Evolutionary conservation across 192 early-diverging fungal genomes (phyloP), one percentile per base, ranked within the genome.

Genomic region (Mortierella claussenii): DNA sequence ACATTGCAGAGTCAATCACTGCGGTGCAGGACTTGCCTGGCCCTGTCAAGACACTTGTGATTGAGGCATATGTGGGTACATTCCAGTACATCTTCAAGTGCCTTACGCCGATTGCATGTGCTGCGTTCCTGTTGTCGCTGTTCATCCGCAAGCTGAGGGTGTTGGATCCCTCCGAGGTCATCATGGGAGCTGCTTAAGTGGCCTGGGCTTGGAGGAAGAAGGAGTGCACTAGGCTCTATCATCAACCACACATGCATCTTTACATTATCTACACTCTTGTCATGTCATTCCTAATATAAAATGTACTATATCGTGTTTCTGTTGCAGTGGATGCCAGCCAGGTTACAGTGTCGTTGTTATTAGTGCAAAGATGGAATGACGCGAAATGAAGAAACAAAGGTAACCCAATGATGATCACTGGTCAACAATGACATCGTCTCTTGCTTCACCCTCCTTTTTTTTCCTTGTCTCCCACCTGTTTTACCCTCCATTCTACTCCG

Each of bases 41-140:
- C 8, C 60, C 80, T 34, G 63, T 85, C 13, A 64, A 79, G 44
- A 12, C 12, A 1, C 58, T 81, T 32, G 79, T 89, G 4, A 78
- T 85, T 3, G 55, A 80, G 12, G 73, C 82, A 6, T 91, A 89
- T 62, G 88, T 88, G 6, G 28, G 65, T 20, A 81, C 83, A 0
- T 78, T 91, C 67, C 79, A 82, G 42, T 80, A 64, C 32, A 80
- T 87, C 21, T 89, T 84, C 79, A 82, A 83, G 53, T 82, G 81
- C 33, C 78, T 83, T 13, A 82, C 84, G 9, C 84, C 87, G 1
- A 76, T 91, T 57, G 81, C 82, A 0, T 83, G 73, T 6, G 30
- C 80, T 13, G 66, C 83, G 1, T 85, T 88, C 31, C 31, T 89
- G 30, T 46, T 85, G 21, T 73, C 79, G 1, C 30, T 91, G 42